Base-by-base conservation (phyloP, 2,329 filamentous ascomycete species). In the Fusarium transvaalense region DNA sequence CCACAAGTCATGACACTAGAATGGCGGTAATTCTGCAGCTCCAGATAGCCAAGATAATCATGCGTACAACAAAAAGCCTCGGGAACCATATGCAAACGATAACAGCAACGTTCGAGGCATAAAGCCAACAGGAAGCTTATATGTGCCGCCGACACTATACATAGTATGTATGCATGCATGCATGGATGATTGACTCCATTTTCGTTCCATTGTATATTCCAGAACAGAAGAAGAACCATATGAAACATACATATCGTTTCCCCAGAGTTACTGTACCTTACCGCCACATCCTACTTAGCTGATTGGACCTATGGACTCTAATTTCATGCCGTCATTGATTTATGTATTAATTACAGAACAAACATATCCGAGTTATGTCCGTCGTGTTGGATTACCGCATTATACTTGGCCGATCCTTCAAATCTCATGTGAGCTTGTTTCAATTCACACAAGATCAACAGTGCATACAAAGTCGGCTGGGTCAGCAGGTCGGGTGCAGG, bases 291-390 rank as follows among this genome's bases (percentile, higher is more conserved):
- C 39, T 31, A 34, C 21, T 25, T 25, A 47, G 39, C 52, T 66
- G 56, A 62, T 66, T 66, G 61, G 65, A 52, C 23, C 21, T 13
- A 14, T 17, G 8, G n/a, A 45, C n/a, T 31, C 10, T 19, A 32
- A 43, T 66, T 57, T 27, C 35, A 42, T 31, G 31, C 23, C 21
- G 21, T 45, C 29, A 45, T 46, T 23, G 6, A 41, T n/a, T 32
- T 17, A 38, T 46, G 29, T 5, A 31, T n/a, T 37, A 34, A 41
- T 69, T 52, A 39, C 48, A 61, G 32, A 68, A 64, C 6, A 47
- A 54, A 50, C 31, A 68, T 47, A 41, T 32, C 66, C 66, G 66
- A 62, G 25, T 32, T 58, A 68, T 62, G 39, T 17, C 66, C 66
- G 56, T 58, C 56, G 46, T 42, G 23, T 50, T 48, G 17, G 32